Evolutionary conservation across 345 rosid species (phyloP).

Genomic region (Bretschneidera sinensis): DNA sequence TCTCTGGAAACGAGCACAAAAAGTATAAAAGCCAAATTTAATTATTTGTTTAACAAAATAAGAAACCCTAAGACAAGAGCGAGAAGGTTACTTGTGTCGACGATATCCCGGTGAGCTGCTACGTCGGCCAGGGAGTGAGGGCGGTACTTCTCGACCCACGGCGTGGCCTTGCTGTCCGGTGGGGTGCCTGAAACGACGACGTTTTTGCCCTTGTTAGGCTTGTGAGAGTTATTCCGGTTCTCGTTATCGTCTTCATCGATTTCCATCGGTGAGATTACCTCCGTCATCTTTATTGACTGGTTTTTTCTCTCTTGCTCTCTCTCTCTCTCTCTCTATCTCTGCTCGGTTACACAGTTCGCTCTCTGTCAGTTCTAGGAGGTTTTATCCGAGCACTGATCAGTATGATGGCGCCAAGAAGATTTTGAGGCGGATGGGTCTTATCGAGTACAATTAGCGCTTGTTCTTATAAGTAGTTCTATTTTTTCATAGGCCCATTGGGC

Average conservation of each 20-base stretch:
- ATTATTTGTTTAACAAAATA: background rate
- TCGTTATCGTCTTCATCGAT: slow-evolving; percentile 52
- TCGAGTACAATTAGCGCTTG: background rate
- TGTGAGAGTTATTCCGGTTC: slow-evolving; percentile 15
- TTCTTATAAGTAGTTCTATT: no score
- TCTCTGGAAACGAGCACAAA: background rate
- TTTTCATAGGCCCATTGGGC: no score
- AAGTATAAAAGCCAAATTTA: background rate
- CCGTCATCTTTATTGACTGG: slow-evolving; percentile 42
- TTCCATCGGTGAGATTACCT: slow-evolving; percentile 61
- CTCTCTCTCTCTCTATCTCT: slow-evolving; percentile 6
- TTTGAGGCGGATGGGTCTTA: background rate
- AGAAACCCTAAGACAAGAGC: slow-evolving; percentile 23
- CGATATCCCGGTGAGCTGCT: slow-evolving; percentile 97
- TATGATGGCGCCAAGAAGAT: slow-evolving; percentile 34
- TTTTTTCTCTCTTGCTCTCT: background rate
- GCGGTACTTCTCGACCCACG: slow-evolving; percentile 98
- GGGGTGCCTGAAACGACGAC: slow-evolving; percentile 33
- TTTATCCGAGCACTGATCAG: background rate
- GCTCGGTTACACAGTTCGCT: background rate
- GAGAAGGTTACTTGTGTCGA: slow-evolving; percentile 70
- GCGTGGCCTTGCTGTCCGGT: slow-evolving; percentile 50
- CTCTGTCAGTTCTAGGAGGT: background rate
- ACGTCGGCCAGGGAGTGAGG: slow-evolving; percentile 94
- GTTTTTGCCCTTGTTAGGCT: slow-evolving; percentile 46